These are phyloP conservation scores for Sporothrix protearum DNA, from an alignment of 2,329 filamentous ascomycete genomes.

Conservation along the genomic window DNA sequence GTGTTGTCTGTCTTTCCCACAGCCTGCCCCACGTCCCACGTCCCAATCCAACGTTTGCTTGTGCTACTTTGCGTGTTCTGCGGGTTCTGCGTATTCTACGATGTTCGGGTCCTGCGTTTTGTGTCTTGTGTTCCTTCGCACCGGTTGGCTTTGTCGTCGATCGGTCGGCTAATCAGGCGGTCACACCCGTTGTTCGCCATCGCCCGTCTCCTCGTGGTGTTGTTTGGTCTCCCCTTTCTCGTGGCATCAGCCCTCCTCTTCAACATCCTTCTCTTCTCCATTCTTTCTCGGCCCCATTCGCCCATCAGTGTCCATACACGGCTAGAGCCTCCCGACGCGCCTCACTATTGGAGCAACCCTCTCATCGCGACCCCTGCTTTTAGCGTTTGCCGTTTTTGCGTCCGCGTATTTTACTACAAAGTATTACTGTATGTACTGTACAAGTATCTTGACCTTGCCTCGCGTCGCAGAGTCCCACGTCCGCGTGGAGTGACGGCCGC, in stretches of 20 bases:
- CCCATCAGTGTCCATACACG: not conserved
- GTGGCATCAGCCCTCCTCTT: not conserved
- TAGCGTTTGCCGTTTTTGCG: not conserved
- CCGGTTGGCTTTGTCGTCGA: not conserved
- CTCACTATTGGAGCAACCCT: conserved; percentile 13
- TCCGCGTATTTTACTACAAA: not conserved
- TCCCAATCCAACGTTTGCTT: not conserved
- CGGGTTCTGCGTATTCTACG: not conserved
- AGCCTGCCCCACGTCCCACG: not conserved
- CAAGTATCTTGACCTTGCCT: no score
- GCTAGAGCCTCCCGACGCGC: conserved; percentile 13
- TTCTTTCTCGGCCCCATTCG: not conserved
- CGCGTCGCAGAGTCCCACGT: not conserved
- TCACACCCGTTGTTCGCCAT: not conserved
- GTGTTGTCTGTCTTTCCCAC: not conserved
- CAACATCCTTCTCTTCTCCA: not conserved
- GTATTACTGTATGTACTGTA: no score
- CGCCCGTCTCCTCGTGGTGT: not conserved
- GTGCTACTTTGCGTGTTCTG: not conserved
- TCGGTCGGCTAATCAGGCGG: not conserved
- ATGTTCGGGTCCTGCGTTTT: not conserved
- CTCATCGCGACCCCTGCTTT: conserved; percentile 3
- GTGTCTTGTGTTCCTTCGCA: not conserved
- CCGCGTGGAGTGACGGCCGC: not conserved
- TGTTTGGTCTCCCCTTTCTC: not conserved